Evolutionary conservation across 176 grass and related monocot species (phyloP).

Genomic region (Panicum miliaceum): DNA sequence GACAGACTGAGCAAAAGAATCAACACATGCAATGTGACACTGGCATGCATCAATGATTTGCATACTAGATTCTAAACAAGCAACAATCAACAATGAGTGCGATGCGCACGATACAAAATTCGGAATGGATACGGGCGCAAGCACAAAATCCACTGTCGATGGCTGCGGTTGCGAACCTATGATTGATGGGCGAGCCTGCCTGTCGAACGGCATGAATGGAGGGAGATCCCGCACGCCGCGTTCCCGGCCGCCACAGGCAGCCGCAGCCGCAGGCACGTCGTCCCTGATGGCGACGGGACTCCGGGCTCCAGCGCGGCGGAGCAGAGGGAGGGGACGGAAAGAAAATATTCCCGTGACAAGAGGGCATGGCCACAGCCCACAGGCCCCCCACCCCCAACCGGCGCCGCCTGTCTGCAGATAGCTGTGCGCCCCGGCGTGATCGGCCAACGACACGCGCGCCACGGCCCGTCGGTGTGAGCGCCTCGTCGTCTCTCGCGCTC

Average conservation of each 20-base stretch:
- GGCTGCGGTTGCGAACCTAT: neutral
- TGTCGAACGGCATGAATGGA: too few relatives aligned
- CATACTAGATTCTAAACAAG: neutral
- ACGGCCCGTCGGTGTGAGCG: neutral
- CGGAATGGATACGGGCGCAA: too few relatives aligned
- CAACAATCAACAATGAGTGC: too few relatives aligned
- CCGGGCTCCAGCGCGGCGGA: neutral
- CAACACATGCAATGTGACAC: neutral
- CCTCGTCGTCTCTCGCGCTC: too few relatives aligned
- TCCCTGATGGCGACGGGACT: constrained; percentile 17
- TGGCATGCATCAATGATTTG: neutral
- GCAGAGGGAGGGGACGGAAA: neutral
- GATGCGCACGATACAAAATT: neutral
- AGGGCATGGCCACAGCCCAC: constrained; percentile 14
- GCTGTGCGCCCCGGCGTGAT: neutral
- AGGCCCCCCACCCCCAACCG: neutral
- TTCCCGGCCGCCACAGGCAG: neutral
- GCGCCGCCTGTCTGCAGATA: neutral
- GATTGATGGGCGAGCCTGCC: neutral
- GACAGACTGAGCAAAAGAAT: neutral
- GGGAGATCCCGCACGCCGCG: neutral
- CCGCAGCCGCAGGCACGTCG: neutral
- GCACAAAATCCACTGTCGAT: neutral
- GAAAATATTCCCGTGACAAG: constrained; percentile 52
- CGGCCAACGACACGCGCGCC: neutral